Conservation (phyloP, 2,329 filamentous ascomycete species). For the Microascus cirrosus region DNA sequence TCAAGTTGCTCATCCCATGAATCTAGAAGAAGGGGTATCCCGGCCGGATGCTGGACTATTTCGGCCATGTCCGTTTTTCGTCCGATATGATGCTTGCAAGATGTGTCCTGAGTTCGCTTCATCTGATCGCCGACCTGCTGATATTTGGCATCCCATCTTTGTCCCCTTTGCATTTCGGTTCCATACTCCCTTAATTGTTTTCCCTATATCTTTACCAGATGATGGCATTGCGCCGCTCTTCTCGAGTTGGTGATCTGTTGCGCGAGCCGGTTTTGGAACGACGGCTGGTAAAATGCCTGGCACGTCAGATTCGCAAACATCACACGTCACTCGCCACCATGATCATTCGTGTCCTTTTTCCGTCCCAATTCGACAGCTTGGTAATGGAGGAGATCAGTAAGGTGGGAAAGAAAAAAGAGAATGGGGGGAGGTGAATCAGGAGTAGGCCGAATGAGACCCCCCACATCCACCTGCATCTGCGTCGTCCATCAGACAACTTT, state of each 20-base stretch:
- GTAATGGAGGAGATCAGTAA: not conserved
- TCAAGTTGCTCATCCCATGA: not conserved
- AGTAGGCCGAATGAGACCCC: not conserved
- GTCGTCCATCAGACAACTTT: conserved; percentile 3
- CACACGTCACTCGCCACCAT: not conserved
- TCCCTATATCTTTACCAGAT: not conserved
- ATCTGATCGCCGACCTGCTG: not conserved
- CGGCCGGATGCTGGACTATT: not conserved
- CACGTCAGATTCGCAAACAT: conserved; percentile 5
- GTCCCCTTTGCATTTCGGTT: not conserved
- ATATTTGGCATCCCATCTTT: not conserved
- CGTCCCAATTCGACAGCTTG: not conserved
- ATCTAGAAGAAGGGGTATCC: not conserved
- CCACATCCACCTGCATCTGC: conserved; percentile 1
- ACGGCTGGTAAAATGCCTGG: conserved; percentile 5
- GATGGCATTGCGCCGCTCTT: not conserved
- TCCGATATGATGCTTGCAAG: not conserved
- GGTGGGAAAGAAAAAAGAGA: not conserved
- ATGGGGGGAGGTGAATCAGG: not conserved
- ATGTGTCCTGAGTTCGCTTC: not conserved
- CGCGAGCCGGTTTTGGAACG: conserved; percentile 5
- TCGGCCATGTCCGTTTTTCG: not conserved
- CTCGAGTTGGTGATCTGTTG: not conserved
- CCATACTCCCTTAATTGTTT: not conserved
- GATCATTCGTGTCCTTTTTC: not conserved